These are phyloP conservation scores for Ophiostoma tasmaniense DNA, from an alignment of 2,329 filamentous ascomycete species.

Conservation along the genomic window DNA sequence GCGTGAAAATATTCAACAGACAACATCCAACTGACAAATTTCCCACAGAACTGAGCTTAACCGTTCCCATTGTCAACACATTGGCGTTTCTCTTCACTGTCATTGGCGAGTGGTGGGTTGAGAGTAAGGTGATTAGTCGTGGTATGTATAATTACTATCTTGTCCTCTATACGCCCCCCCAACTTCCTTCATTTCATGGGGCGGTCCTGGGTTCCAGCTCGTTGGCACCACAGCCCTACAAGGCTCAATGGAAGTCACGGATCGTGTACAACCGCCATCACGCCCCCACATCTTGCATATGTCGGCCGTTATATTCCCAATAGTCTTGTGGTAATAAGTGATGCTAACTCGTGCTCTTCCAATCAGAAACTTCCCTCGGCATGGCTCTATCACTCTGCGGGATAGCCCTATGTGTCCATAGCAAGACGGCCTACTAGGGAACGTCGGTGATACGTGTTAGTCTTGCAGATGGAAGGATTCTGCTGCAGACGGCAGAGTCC, in stretches of 20 bases:
- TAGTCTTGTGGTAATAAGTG: not conserved
- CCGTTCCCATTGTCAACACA: conserved; percentile 90
- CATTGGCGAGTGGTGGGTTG: conserved; percentile 88
- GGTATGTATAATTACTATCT: too few relatives aligned
- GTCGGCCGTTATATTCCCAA: not conserved
- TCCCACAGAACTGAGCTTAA: conserved; percentile 70
- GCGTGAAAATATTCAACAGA: not conserved
- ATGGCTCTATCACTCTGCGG: conserved; percentile 72
- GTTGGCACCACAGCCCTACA: not conserved
- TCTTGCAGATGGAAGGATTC: not conserved
- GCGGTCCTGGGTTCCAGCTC: not conserved
- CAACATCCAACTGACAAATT: not conserved
- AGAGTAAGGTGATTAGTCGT: conserved; percentile 79
- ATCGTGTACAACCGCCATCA: not conserved
- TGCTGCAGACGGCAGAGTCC: not conserved
- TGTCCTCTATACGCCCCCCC: too few relatives aligned
- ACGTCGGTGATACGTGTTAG: not conserved
- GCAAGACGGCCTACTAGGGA: conserved; percentile 33
- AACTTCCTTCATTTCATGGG: too few relatives aligned
- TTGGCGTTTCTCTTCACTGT: conserved; percentile 95
- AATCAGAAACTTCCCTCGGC: conserved; percentile 68
- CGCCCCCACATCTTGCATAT: not conserved
- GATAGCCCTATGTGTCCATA: conserved; percentile 76
- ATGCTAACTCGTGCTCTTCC: not conserved
- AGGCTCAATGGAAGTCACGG: not conserved